Evolutionary conservation across 2,329 filamentous ascomycete genomes (phyloP), one percentile per base, ranked within the genome.

Genomic region (Ambrosiella xylebori): DNA sequence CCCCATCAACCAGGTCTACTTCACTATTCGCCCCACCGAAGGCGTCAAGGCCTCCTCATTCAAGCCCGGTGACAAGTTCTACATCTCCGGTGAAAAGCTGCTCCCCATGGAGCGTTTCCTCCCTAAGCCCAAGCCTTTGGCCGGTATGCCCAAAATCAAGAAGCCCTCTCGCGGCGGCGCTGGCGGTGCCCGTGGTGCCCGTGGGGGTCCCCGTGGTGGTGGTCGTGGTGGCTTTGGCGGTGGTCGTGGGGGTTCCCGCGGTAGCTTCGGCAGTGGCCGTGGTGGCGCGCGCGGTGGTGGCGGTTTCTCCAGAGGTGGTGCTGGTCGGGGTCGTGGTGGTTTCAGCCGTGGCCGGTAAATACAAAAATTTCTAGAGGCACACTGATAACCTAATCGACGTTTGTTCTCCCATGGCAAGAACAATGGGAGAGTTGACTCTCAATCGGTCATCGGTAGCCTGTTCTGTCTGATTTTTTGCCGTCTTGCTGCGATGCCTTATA

Each of bases 41-140:
- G 93, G 93, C 66, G 97, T 98, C 70, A 86, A 95, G 72, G 89
- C 93, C 62, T 81, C 84, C 61, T 93, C 86, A 45, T 98, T 97
- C 83, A 95, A 96, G 77, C 74, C 84, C 62, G 93, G 93, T 69
- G 93, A 97, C 78, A 95, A 94, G 75, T 94, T 98, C 74, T 98
- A 84, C 77, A 95, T 97, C 68, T 87, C 85, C 65, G 81, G 84
- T 67, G 93, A 97, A 75, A 98, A 96, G 78, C 81, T 96, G 56
- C 77, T 98, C 62, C 91, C 93, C 50, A 76, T 97, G 65, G 93
- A 98, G 72, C 89, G 86, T 78, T 98, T 98, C 79, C 76, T 97
- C 61, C 93, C 93, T 63, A 95, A 90, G 77, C 91, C 91, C 58
- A 96, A 96, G 77, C 75, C 76, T 56, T 73, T 74, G 39, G 76